A percentile compares a stretch with the other conserved stretches of the same genome.
Conservation (phyloP, 179 eudicot genomes). For the Nepenthes alata region DNA sequence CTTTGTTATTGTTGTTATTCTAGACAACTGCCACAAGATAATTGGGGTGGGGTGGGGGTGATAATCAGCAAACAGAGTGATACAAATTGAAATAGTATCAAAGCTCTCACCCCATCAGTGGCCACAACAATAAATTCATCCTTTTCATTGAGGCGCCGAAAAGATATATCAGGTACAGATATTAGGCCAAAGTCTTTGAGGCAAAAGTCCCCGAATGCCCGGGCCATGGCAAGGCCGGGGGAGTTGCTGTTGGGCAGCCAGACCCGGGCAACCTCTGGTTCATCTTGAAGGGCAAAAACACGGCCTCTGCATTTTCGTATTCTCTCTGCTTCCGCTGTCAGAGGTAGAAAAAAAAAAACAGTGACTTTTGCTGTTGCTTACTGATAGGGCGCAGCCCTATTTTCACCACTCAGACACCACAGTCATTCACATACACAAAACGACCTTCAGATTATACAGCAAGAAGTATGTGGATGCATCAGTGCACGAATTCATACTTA, state of each 20-base stretch:
- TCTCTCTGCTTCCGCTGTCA: constrained; percentile 13
- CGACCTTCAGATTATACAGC: too few species aligned
- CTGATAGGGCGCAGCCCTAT: too few species aligned
- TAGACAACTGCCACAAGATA: too few species aligned
- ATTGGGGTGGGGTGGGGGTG: too few species aligned
- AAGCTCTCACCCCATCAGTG: constrained; percentile 11
- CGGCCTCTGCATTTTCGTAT: constrained; percentile 10
- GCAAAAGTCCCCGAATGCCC: constrained; percentile 16
- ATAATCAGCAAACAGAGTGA: background rate
- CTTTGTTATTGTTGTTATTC: too few species aligned
- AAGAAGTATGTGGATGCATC: too few species aligned
- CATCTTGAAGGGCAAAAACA: constrained; percentile 9
- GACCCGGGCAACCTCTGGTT: constrained; percentile 12
- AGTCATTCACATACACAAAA: too few species aligned
- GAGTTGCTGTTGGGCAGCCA: constrained; percentile 12
- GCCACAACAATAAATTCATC: constrained; percentile 11
- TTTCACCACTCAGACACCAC: too few species aligned
- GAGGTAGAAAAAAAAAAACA: background rate
- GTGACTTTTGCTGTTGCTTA: background rate
- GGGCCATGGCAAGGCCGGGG: constrained; percentile 16
- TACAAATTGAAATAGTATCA: background rate
- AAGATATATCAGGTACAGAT: constrained; percentile 6
- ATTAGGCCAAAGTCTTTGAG: constrained; percentile 10
- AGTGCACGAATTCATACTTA: too few species aligned
- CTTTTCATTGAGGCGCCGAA: constrained; percentile 4